These are phyloP conservation scores for Phyllosticta citribraziliensis DNA, from an alignment of 2,329 filamentous ascomycete species.

Conservation along the genomic window DNA sequence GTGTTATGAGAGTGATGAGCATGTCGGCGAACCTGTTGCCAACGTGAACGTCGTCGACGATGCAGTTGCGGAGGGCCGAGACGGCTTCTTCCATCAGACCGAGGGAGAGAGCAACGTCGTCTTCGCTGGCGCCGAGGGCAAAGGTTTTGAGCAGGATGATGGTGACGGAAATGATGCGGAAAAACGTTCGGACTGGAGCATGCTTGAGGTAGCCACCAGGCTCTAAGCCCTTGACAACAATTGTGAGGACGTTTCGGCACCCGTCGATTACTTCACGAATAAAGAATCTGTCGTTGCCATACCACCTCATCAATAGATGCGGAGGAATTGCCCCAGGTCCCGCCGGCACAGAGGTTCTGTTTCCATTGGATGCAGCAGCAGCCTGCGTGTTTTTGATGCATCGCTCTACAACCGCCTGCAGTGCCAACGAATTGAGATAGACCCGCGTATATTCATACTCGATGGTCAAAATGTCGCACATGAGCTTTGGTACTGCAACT, in stretches of 20 bases:
- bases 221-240: constrained; percentile 66
- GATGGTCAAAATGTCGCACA: constrained; percentile 72
- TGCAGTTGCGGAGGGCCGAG: constrained; percentile 62
- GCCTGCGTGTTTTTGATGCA: constrained; percentile 64
- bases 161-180: constrained; percentile 74
- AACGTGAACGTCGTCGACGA: constrained; percentile 77
- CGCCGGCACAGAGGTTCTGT: constrained; percentile 14
- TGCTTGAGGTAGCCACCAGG: constrained; percentile 71
- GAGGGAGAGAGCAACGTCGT: constrained; percentile 67
- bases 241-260: constrained; percentile 63
- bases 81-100: constrained; percentile 66
- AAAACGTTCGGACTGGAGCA: constrained; percentile 74
- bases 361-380: constrained; percentile 28
- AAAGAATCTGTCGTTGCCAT: constrained; percentile 51
- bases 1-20: constrained; percentile 66
- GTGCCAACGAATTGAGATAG: constrained; percentile 85
- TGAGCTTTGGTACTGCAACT: constrained; percentile 42
- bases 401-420: constrained; percentile 90
- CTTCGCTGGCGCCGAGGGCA: constrained; percentile 67
- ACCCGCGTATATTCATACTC: constrained; percentile 94
- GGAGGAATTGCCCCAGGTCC: constrained; percentile 35
- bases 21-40: constrained; percentile 77
- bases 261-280: constrained; percentile 66
- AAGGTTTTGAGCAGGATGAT: constrained; percentile 83
- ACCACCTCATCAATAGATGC: constrained; percentile 37